These are phyloP conservation scores for Malus fusca DNA, from an alignment of 306 rosid genomes.

Conservation along the genomic window DNA sequence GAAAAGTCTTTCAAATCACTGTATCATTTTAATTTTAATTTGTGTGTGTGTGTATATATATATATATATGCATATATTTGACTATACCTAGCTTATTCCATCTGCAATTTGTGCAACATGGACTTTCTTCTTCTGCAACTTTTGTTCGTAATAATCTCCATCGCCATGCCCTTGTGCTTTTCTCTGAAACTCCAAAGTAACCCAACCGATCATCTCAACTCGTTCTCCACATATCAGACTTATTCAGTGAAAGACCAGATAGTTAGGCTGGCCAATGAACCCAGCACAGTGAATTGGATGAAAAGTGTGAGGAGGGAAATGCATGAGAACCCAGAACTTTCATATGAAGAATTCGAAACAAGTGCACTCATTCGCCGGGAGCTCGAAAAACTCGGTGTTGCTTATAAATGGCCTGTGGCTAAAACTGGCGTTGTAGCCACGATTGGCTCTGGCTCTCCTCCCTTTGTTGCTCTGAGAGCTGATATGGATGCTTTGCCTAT, in stretches of 20 bases:
- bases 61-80: not conserved
- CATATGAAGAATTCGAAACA: conserved; percentile 63
- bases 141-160: conserved; percentile 20
- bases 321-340: conserved; percentile 80
- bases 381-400: conserved; percentile 52
- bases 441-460: conserved; percentile 72
- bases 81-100: not conserved
- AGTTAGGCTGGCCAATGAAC: conserved; percentile 44
- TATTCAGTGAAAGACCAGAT: conserved; percentile 30
- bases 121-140: conserved; percentile 11
- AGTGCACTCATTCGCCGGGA: conserved; percentile 59
- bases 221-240: not conserved
- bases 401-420: conserved; percentile 79
- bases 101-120: conserved; percentile 15
- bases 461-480: conserved; percentile 82
- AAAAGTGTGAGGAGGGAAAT: conserved; percentile 60
- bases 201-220: not conserved
- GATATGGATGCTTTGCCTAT: conserved; percentile 96
- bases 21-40: not conserved
- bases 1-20: not conserved
- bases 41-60: no score
- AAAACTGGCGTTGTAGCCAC: conserved; percentile 68
- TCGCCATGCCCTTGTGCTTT: conserved; percentile 22
- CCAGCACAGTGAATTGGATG: conserved; percentile 55
- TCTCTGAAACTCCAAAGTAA: conserved; percentile 22